Base-by-base conservation (phyloP, 164 flowering plant species). In the Magnolia kwangsiensis region DNA sequence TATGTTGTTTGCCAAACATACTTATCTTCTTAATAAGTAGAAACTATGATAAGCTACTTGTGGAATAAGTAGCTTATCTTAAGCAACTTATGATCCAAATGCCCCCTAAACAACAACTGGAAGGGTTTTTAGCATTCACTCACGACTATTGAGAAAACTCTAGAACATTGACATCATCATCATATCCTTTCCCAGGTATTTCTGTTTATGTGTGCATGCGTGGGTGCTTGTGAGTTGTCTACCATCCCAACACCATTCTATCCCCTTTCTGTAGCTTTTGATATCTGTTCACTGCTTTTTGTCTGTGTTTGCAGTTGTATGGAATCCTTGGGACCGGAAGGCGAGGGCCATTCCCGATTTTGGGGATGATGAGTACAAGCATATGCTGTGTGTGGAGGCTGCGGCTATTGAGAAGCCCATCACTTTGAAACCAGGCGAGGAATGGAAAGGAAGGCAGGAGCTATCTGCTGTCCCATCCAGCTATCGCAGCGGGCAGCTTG, bases 321-420 rank as follows among this genome's bases (percentile, higher is more conserved):
- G 96, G 96, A 92, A 92, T 82, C 96, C 96, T 7, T 92, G 96
- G 94, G 94, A 89, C 72, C 88, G 86, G 86, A 92, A 88, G 84
- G 90, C 96, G 49, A 92, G 86, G 84, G 85, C 91, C 19, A 87
- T 92, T 79, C 75, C 86, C 77, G 94, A 92, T 84, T 86, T 92
- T 74, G 96, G 94, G 64, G 94, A 92, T 78, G 94, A 92, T 24
- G 96, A 92, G 55, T 92, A 90, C 83, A 92, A 90, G 79, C 88
- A 88, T 76, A 90, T 92, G 96, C 81, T 92, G 11, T 92, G 96
- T 68, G 92, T 92, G 71, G 96, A 88, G 80, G 88, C 94, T 79
- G 96, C 94, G 68, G 90, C 88, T 61, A 80, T 90, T 24, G 96
- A 90, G 73, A 90, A 87, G 63, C 86, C 89, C 55, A 87, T 92